A percentile compares a stretch with the other conserved stretches of the same genome.
Conservation (phyloP, 768 basidiomycete species). For the Kwoniella shandongensis region DNA sequence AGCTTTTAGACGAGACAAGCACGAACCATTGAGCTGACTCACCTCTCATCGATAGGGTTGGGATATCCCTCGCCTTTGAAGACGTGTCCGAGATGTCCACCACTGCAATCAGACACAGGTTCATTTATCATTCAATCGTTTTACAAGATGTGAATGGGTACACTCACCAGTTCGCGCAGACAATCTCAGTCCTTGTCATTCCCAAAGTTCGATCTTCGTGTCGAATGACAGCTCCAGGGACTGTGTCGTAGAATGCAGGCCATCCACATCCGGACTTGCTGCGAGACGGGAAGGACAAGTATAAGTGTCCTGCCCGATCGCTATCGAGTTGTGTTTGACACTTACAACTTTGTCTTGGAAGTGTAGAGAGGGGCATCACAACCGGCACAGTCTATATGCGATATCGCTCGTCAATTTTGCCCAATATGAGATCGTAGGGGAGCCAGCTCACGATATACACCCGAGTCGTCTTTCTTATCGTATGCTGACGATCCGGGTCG, state of each 20-base stretch:
- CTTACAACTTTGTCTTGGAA: conserved; percentile 76
- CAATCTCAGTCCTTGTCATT: conserved; percentile 76
- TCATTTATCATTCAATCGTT: conserved; percentile 2
- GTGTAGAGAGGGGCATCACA: conserved; percentile 83
- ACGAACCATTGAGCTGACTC: too few relatives aligned
- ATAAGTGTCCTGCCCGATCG: background rate
- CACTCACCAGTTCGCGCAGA: conserved; percentile 70
- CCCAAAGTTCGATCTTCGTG: conserved; percentile 71
- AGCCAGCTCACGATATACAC: conserved; percentile 61
- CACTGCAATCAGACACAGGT: conserved; percentile 53
- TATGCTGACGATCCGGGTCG: conserved; percentile 73
- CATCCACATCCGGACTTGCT: conserved; percentile 85
- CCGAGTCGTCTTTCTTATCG: conserved; percentile 65
- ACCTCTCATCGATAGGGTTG: conserved; percentile 65
- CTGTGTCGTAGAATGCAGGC: conserved; percentile 97
- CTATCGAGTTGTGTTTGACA: conserved; percentile 2
- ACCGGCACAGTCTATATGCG: conserved; percentile 62
- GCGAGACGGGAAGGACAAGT: background rate
- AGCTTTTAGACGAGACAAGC: too few relatives aligned
- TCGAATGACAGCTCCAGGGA: conserved; percentile 77
- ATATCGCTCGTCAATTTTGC: background rate
- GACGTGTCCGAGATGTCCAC: conserved; percentile 90
- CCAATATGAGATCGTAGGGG: background rate
- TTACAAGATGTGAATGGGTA: background rate
- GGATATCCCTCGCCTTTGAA: conserved; percentile 86